These are phyloP conservation scores for Termitomyces sp. DNA, from an alignment of 768 basidiomycete species.

Conservation along the genomic window DNA sequence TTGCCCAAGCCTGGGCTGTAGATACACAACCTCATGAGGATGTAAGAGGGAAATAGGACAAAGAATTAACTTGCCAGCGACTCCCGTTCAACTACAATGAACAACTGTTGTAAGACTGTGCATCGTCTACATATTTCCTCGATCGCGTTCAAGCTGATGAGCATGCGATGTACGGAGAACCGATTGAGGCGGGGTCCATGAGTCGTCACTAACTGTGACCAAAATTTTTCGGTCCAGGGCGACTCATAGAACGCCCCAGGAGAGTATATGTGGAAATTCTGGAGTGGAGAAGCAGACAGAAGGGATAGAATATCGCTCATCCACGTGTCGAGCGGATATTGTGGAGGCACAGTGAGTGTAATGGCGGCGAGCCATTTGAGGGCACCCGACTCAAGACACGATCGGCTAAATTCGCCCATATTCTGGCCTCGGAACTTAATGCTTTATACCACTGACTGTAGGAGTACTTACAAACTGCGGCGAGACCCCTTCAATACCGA, in stretches of 20 bases:
- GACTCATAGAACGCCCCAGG: constrained; percentile 35
- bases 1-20: constrained; percentile 34
- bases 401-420: constrained; percentile 37
- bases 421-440: constrained; percentile 35
- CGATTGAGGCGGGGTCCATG: constrained; percentile 49
- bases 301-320: constrained; percentile 16
- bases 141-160: constrained; percentile 45
- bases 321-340: constrained; percentile 38
- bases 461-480: constrained; percentile 44
- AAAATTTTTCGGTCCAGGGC: constrained; percentile 41
- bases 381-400: constrained; percentile 27
- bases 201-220: constrained; percentile 37
- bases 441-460: not conserved
- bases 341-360: constrained; percentile 47
- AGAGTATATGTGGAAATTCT: constrained; percentile 60
- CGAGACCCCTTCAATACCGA: constrained; percentile 62
- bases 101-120: constrained; percentile 52
- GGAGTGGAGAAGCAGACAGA: constrained; percentile 32
- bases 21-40: not conserved
- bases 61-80: constrained; percentile 34
- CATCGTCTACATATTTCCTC: constrained; percentile 52
- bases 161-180: constrained; percentile 63
- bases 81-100: constrained; percentile 46
- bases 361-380: constrained; percentile 47
- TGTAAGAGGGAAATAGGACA: not conserved